phyloP scores from a whole-genome alignment of 169 alveolate genomes.

The Theileria parva region DNA sequence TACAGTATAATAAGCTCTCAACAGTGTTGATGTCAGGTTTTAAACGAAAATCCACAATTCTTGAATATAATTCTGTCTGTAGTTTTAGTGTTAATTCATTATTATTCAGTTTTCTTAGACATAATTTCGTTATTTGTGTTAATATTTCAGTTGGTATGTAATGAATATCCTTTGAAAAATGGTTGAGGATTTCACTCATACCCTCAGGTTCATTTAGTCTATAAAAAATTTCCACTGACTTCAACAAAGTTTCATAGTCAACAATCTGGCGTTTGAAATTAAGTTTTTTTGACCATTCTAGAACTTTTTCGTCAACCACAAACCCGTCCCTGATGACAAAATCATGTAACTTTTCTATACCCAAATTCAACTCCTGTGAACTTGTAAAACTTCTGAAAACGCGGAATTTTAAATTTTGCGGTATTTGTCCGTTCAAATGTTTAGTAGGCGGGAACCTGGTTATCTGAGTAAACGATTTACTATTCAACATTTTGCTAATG shows the following conservation, averaged over 20 bases:
- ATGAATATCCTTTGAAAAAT: conserved; percentile 20
- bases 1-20: conserved; percentile 8
- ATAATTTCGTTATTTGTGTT: background rate
- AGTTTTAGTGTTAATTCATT: background rate
- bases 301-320: conserved; percentile 41
- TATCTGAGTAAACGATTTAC: background rate
- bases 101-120: background rate
- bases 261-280: background rate
- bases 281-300: background rate
- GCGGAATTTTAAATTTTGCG: background rate
- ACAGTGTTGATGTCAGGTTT: background rate
- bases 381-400: background rate
- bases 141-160: conserved; percentile 21
- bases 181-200: conserved; percentile 11
- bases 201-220: conserved; percentile 14
- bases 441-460: conserved; percentile 3
- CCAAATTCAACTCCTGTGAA: background rate
- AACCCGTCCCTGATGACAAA: conserved; percentile 9
- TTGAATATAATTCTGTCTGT: conserved; percentile 4
- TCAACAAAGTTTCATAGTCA: background rate
- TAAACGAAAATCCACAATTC: background rate
- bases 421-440: background rate
- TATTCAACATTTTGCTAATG: background rate
- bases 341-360: background rate
- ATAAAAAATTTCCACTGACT: conserved; percentile 18